Evolutionary conservation across 1,139 yeast genomes (phyloP), one percentile per base, ranked within the genome.

Genomic region (Scheffersomyces segobiensis): DNA sequence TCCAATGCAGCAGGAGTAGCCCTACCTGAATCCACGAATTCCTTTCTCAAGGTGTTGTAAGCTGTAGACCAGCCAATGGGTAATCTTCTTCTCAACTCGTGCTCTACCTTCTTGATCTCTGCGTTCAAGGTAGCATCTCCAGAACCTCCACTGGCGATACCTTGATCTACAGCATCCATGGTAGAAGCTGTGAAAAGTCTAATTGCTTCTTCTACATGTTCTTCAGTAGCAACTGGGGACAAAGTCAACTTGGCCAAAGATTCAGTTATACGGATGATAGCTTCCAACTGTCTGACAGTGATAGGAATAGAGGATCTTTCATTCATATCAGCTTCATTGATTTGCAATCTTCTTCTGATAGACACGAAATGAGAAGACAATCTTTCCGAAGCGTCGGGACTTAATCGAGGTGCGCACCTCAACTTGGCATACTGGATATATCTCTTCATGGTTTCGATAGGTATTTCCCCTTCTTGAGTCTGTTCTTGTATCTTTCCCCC

Each of bases 21-120:
- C 60, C 82, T 83, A 55, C 89, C 87, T 46, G 87, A 84, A 52
- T 86, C 89, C 24, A 93, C 96, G 71, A 93, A 89, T 74, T 95
- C 97, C 63, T 88, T 85, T 66, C 92, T 83, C 59, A 95, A 81
- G 1, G 97, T 92, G 65, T 86, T 87, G 72, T 91, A 91, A 24
- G 96, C 89, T 1, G 98, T 93, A 46, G 97, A 91, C 96, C 97
- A 95, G 17, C 99, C 99, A 64, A 96, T 89, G 6, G 99, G 98
- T 65, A 95, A 81, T 71, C 99, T 86, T 74, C 96, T 86, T 73
- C 93, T 88, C 63, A 95, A 83, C 71, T 92, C 97, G 53, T 84
- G 87, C 70, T 93, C 98, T 55, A 95, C 92, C 67, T 81, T 83
- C 64, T 86, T 84, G 54, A 93, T 92, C 70, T 93, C 96, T 48